Evolutionary conservation across 2,329 filamentous ascomycete species (phyloP).

Genomic region (Nigrospora oryzae): DNA sequence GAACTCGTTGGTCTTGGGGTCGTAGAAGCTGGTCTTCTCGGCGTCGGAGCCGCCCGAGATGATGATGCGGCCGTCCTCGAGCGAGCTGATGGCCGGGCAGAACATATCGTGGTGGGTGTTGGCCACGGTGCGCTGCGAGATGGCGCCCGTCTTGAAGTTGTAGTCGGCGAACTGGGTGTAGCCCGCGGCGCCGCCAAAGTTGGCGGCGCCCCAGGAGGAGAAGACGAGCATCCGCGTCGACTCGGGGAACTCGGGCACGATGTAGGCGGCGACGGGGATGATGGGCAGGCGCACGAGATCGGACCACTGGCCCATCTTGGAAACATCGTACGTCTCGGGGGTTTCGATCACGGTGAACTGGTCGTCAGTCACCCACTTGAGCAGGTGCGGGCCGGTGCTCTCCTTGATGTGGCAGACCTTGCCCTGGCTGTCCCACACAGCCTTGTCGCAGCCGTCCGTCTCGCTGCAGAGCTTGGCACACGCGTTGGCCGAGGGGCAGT

Average conservation of each 20-base stretch:
- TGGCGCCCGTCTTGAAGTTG: slow-evolving; percentile 10
- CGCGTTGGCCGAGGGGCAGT: not conserved
- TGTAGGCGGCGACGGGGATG: slow-evolving; percentile 18
- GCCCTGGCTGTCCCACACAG: slow-evolving; percentile 3
- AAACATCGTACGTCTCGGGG: slow-evolving; percentile 5
- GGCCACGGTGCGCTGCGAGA: slow-evolving; percentile 3
- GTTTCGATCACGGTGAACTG: slow-evolving; percentile 8
- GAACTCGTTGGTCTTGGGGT: slow-evolving; percentile 19
- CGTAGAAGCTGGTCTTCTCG: slow-evolving; percentile 30
- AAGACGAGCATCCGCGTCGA: slow-evolving; percentile 13
- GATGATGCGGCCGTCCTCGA: slow-evolving; percentile 29
- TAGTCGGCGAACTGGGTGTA: slow-evolving; percentile 13
- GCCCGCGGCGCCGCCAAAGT: slow-evolving; percentile 10
- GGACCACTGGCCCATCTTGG: slow-evolving; percentile 13
- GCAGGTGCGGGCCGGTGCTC: not conserved
- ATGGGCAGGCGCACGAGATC: slow-evolving; percentile 15
- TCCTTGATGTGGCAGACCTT: slow-evolving; percentile 9
- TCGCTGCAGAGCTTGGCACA: slow-evolving; percentile 2
- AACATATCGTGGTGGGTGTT: slow-evolving; percentile 36
- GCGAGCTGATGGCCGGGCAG: slow-evolving; percentile 35
- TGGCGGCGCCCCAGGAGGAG: slow-evolving; percentile 14
- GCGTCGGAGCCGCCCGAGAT: slow-evolving; percentile 36
- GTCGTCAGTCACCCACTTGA: slow-evolving; percentile 9
- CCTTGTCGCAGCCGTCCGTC: slow-evolving; percentile 3
- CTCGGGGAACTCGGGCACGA: slow-evolving; percentile 15